phyloP scores from a whole-genome alignment of 805 yeast genomes.

The Hanseniaspora lachancei region DNA sequence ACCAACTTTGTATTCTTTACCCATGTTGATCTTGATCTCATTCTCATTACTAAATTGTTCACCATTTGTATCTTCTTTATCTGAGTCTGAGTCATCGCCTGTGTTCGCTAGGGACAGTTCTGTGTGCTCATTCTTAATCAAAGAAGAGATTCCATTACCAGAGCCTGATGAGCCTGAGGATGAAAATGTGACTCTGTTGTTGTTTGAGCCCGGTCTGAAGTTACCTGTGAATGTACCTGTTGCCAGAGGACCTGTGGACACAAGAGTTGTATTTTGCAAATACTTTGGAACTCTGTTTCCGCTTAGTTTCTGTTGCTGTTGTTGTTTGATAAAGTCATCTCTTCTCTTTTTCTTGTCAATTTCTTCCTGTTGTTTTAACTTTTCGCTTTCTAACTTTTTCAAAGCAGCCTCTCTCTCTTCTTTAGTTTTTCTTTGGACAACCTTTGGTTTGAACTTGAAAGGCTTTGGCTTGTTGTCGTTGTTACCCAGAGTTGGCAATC shows the following conservation, averaged over 20 bases:
- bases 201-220: slow-evolving; percentile 1
- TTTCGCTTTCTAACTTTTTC: slow-evolving; percentile 38
- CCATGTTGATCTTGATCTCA: slow-evolving; percentile 47
- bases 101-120: slow-evolving; percentile 18
- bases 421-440: slow-evolving; percentile 68
- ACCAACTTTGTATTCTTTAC: slow-evolving; percentile 36
- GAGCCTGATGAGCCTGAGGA: slow-evolving; percentile 15
- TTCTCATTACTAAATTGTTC: slow-evolving; percentile 7
- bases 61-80: slow-evolving; percentile 15
- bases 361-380: slow-evolving; percentile 26
- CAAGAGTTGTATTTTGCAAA: slow-evolving; percentile 40
- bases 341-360: slow-evolving; percentile 17
- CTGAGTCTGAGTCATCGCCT: slow-evolving; percentile 27
- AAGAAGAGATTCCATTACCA: slow-evolving; percentile 20
- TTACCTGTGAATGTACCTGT: slow-evolving; percentile 35
- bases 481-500: slow-evolving; percentile 24
- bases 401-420: slow-evolving; percentile 64
- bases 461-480: slow-evolving; percentile 29
- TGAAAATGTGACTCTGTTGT: slow-evolving; percentile 3
- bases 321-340: slow-evolving; percentile 15
- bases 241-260: slow-evolving; percentile 62
- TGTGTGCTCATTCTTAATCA: slow-evolving; percentile 6
- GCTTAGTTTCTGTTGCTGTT: slow-evolving; percentile 17
- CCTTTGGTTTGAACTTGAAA: slow-evolving; percentile 73
- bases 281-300: slow-evolving; percentile 23